A percentile compares a stretch with the other conserved stretches of the same genome.
Conservation (phyloP, 805 yeast species). For the Spathaspora sp. region DNA sequence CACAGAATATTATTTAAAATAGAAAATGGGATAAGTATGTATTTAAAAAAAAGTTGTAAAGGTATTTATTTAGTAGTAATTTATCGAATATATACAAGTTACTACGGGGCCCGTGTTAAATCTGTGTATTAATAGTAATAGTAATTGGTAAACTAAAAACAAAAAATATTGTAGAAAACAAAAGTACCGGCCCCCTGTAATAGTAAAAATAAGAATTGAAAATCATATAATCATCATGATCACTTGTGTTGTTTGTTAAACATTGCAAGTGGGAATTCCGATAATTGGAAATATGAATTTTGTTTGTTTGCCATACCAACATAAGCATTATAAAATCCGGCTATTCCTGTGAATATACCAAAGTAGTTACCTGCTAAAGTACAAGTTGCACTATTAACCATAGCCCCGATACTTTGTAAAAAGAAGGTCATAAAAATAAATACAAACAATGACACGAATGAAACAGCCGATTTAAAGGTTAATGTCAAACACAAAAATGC, state of each 20-base stretch:
- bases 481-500: constrained; percentile 54
- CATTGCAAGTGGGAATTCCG: constrained; percentile 39
- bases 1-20: constrained; percentile 14
- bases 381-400: constrained; percentile 38
- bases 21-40: neutral
- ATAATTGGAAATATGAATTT: constrained; percentile 54
- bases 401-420: constrained; percentile 42
- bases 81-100: too few relatives aligned
- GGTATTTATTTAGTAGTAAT: neutral
- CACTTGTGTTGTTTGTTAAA: neutral
- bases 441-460: constrained; percentile 50
- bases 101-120: neutral
- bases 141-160: neutral
- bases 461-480: constrained; percentile 48
- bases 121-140: neutral
- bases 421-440: constrained; percentile 54
- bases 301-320: constrained; percentile 57
- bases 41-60: neutral
- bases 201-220: neutral
- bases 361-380: constrained; percentile 59
- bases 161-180: neutral
- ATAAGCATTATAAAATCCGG: constrained; percentile 63
- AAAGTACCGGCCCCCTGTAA: neutral
- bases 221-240: neutral
- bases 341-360: constrained; percentile 51